Evolutionary conservation across 2,329 filamentous ascomycete species (phyloP).

Genomic region (Nemania bipapillata): DNA sequence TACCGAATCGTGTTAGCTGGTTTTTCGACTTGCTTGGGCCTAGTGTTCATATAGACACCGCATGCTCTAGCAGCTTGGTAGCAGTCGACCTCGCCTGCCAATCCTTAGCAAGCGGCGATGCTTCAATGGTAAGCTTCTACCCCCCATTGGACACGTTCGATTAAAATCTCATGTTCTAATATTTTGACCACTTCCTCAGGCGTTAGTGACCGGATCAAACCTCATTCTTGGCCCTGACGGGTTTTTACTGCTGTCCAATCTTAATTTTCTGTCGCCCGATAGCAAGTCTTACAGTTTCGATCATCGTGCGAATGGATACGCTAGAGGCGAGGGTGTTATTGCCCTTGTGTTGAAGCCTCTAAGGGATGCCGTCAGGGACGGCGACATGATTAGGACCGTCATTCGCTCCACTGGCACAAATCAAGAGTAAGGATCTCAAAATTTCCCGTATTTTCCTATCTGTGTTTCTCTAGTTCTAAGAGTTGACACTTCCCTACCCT

Average conservation of each 20-base stretch:
- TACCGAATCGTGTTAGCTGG: slow-evolving; percentile 57
- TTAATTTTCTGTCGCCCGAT: slow-evolving; percentile 56
- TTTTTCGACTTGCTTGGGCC: slow-evolving; percentile 55
- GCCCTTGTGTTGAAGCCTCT: slow-evolving; percentile 64
- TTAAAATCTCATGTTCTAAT: neutral
- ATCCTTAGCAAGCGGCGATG: slow-evolving; percentile 42
- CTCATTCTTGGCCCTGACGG: slow-evolving; percentile 50
- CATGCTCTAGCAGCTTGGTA: slow-evolving; percentile 54
- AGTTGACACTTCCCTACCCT: neutral
- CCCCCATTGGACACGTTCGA: neutral
- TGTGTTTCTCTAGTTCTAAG: too few relatives aligned
- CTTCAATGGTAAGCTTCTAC: slow-evolving; percentile 40
- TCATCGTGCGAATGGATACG: slow-evolving; percentile 50
- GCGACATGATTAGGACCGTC: slow-evolving; percentile 54
- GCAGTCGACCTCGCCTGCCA: slow-evolving; percentile 50
- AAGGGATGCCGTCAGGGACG: slow-evolving; percentile 57
- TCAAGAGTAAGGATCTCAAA: slow-evolving; percentile 41
- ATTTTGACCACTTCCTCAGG: slow-evolving; percentile 36
- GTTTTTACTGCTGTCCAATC: slow-evolving; percentile 44
- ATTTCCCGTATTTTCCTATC: neutral
- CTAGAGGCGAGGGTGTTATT: slow-evolving; percentile 63
- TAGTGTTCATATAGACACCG: slow-evolving; percentile 54
- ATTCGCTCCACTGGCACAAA: slow-evolving; percentile 50
- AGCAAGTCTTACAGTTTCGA: slow-evolving; percentile 48
- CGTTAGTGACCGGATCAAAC: slow-evolving; percentile 52